A percentile compares a stretch with the other conserved stretches of the same genome.
Conservation (phyloP, 371 early-diverging fungal species). For the Mucor sp. region DNA sequence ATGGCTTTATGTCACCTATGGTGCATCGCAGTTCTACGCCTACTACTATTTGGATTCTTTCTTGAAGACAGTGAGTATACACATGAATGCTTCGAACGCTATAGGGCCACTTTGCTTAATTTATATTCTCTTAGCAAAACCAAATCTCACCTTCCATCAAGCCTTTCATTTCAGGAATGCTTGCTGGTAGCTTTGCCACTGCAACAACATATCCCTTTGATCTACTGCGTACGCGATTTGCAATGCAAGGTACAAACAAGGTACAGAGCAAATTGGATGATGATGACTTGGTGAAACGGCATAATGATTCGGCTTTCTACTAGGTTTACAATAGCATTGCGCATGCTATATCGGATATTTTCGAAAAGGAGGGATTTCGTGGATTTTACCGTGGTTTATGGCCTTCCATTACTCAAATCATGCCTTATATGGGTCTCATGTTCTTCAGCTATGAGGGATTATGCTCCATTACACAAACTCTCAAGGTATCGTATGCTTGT, state of each 20-base stretch:
- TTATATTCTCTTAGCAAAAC: background rate
- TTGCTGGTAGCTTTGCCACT: constrained; percentile 79
- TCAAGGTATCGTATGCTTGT: constrained; percentile 20
- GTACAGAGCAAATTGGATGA: constrained; percentile 16
- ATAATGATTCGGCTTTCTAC: background rate
- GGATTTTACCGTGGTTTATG: constrained; percentile 88
- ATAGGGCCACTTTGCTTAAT: background rate
- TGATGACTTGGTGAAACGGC: background rate
- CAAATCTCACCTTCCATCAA: constrained; percentile 31
- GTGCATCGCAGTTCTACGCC: constrained; percentile 80
- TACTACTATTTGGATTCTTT: constrained; percentile 57
- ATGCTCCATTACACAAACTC: constrained; percentile 33
- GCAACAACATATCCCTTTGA: constrained; percentile 87
- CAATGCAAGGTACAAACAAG: constrained; percentile 69
- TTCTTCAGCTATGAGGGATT: constrained; percentile 72
- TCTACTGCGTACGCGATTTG: constrained; percentile 87
- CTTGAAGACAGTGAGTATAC: constrained; percentile 17
- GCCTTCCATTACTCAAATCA: constrained; percentile 80
- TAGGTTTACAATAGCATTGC: constrained; percentile 63
- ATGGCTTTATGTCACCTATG: constrained; percentile 84
- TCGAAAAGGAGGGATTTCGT: constrained; percentile 65
- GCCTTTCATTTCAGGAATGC: constrained; percentile 67
- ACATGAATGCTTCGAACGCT: background rate
- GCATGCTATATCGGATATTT: constrained; percentile 64
- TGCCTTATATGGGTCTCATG: constrained; percentile 90